phyloP scores from a whole-genome alignment of 2,329 filamentous ascomycete genomes.

The Fusarium albidum region DNA sequence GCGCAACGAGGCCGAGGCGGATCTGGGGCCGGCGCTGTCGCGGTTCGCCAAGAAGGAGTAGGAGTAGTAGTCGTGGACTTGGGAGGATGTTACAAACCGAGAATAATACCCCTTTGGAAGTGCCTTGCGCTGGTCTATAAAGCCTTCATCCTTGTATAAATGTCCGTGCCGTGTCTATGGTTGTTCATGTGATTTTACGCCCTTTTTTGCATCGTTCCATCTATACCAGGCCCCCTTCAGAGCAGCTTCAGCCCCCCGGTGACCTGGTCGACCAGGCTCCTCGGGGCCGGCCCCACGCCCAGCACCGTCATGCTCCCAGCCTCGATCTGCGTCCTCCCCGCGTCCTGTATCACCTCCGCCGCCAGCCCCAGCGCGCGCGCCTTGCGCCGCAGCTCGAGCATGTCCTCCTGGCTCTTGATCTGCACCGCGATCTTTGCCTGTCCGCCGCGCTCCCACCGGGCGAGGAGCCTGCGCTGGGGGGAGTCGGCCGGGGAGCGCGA shows the following conservation, averaged over 20 bases:
- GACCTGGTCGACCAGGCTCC: slow-evolving; percentile 85
- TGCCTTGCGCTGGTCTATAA: slow-evolving; percentile 14
- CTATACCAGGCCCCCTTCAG: slow-evolving; percentile 50
- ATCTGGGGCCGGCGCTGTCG: slow-evolving; percentile 85
- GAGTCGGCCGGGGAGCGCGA: slow-evolving; percentile 62
- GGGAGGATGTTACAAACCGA: slow-evolving; percentile 24
- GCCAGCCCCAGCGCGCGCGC: slow-evolving; percentile 86
- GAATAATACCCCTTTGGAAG: slow-evolving; percentile 39
- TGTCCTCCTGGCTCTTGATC: slow-evolving; percentile 84
- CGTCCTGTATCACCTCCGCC: slow-evolving; percentile 90
- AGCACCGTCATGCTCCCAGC: slow-evolving; percentile 92
- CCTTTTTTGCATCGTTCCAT: not conserved
- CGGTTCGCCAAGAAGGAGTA: slow-evolving; percentile 81
- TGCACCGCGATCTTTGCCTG: slow-evolving; percentile 96
- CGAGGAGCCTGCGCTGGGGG: slow-evolving; percentile 70
- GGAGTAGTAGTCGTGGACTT: slow-evolving; percentile 55
- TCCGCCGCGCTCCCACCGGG: slow-evolving; percentile 84
- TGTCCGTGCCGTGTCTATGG: slow-evolving; percentile 15
- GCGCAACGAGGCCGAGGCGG: slow-evolving; percentile 69
- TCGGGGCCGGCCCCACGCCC: slow-evolving; percentile 82
- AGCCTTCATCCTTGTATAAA: slow-evolving; percentile 17
- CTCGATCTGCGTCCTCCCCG: slow-evolving; percentile 96
- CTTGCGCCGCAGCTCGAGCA: slow-evolving; percentile 76
- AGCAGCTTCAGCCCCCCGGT: slow-evolving; percentile 86
- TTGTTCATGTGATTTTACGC: slow-evolving; percentile 12